Evolutionary conservation across 2,329 filamentous ascomycete genomes (phyloP).

Genomic region (Neocatenulostroma microsporum): DNA sequence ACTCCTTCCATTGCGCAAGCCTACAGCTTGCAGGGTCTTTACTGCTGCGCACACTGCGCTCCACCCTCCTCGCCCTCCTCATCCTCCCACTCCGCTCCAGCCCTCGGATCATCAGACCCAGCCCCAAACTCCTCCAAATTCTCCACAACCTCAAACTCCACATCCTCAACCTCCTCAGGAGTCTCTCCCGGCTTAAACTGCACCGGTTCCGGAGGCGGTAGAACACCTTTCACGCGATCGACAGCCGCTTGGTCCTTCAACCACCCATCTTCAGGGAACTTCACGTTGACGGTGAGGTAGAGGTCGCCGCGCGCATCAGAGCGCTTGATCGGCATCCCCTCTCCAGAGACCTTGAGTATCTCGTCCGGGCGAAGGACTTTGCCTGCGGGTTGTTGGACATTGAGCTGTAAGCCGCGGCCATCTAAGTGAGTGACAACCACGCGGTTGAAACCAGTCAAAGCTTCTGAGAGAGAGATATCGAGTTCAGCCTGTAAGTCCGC

Average conservation of each 20-base stretch:
- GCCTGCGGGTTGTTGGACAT: conserved; percentile 61
- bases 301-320: conserved; percentile 78
- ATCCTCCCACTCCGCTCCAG: conserved; percentile 62
- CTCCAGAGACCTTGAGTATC: conserved; percentile 73
- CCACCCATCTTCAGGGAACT: conserved; percentile 86
- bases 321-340: conserved; percentile 91
- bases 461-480: conserved; percentile 72
- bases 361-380: conserved; percentile 77
- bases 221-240: conserved; percentile 62
- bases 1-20: not conserved
- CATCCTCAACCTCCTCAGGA: conserved; percentile 74
- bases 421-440: conserved; percentile 90
- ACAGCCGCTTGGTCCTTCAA: conserved; percentile 60
- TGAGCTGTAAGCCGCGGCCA: conserved; percentile 77
- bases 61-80: conserved; percentile 59
- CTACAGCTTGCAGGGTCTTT: too few relatives aligned
- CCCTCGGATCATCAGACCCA: conserved; percentile 59
- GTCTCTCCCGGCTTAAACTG: conserved; percentile 42
- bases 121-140: conserved; percentile 79
- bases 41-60: conserved; percentile 55
- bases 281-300: conserved; percentile 75
- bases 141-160: conserved; percentile 74
- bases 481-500: conserved; percentile 77
- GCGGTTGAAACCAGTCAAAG: conserved; percentile 80
- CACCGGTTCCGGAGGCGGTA: conserved; percentile 50